These are phyloP conservation scores for Calonectria pseudoreteaudii DNA, from an alignment of 2,329 filamentous ascomycete species.

Conservation along the genomic window DNA sequence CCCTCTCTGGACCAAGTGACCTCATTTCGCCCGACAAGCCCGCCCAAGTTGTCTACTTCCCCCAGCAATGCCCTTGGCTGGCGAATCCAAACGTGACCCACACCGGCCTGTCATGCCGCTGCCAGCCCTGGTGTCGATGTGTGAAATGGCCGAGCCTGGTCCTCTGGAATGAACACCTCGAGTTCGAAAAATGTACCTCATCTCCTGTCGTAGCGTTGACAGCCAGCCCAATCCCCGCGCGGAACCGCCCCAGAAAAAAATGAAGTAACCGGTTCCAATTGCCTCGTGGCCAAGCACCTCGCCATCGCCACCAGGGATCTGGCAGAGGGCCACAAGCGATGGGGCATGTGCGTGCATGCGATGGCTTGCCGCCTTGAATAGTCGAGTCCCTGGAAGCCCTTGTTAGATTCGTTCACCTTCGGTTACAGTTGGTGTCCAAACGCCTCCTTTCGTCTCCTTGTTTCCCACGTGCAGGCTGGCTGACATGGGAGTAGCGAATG, in stretches of 20 bases:
- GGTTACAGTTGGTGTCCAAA: background rate
- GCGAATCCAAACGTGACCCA: background rate
- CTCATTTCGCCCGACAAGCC: constrained; percentile 10
- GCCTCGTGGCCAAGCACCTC: background rate
- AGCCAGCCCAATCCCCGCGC: background rate
- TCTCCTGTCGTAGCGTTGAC: background rate
- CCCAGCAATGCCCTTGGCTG: background rate
- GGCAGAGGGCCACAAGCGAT: background rate
- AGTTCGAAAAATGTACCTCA: background rate
- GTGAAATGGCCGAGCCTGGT: background rate
- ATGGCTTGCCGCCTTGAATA: background rate
- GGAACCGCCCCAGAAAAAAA: background rate
- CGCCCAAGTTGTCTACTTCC: background rate
- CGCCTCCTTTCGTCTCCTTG: background rate
- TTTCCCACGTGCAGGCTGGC: background rate
- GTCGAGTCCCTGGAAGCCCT: background rate
- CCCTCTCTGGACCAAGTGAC: constrained; percentile 26
- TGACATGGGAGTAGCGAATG: background rate
- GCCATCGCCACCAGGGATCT: background rate
- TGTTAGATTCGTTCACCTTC: background rate
- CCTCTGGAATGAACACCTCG: constrained; percentile 2
- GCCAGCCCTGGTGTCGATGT: background rate
- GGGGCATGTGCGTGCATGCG: background rate
- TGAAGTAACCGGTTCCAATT: background rate
- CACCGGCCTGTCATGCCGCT: background rate